phyloP scores from a whole-genome alignment of 2,329 filamentous ascomycete genomes.

The Penicillium sp. region DNA sequence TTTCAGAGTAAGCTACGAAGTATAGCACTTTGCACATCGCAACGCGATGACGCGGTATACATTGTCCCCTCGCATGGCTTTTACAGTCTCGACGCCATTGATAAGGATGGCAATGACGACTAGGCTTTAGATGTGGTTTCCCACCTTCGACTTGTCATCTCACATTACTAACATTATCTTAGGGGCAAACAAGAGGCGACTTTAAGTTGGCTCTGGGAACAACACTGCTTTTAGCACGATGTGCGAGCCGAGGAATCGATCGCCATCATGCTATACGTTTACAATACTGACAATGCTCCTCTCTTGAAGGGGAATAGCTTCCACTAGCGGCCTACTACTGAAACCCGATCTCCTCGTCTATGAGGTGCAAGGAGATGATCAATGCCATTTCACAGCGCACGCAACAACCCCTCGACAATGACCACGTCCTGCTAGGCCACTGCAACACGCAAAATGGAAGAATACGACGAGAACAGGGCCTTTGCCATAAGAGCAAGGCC shows the following conservation, averaged over 20 bases:
- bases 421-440: not conserved
- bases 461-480: slow-evolving; percentile 16
- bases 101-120: slow-evolving; percentile 18
- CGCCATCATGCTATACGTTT: slow-evolving; percentile 21
- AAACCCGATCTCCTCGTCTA: not conserved
- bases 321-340: not conserved
- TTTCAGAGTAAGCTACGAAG: slow-evolving; percentile 3
- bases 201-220: slow-evolving; percentile 9
- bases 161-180: not conserved
- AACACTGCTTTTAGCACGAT: slow-evolving; percentile 25
- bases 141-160: not conserved
- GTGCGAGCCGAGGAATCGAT: slow-evolving; percentile 26
- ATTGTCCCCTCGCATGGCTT: slow-evolving; percentile 17
- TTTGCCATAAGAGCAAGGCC: slow-evolving; percentile 28
- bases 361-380: not conserved
- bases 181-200: slow-evolving; percentile 20
- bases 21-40: slow-evolving; percentile 18
- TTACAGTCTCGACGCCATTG: slow-evolving; percentile 17
- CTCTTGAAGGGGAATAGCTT: not conserved
- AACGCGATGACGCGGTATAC: slow-evolving; percentile 15
- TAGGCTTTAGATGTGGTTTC: slow-evolving; percentile 20
- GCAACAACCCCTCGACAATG: not conserved
- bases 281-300: slow-evolving; percentile 23
- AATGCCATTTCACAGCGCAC: not conserved
- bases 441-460: not conserved